phyloP scores from a whole-genome alignment of 2,329 filamentous ascomycete genomes.

The Calonectria fujianensis region DNA sequence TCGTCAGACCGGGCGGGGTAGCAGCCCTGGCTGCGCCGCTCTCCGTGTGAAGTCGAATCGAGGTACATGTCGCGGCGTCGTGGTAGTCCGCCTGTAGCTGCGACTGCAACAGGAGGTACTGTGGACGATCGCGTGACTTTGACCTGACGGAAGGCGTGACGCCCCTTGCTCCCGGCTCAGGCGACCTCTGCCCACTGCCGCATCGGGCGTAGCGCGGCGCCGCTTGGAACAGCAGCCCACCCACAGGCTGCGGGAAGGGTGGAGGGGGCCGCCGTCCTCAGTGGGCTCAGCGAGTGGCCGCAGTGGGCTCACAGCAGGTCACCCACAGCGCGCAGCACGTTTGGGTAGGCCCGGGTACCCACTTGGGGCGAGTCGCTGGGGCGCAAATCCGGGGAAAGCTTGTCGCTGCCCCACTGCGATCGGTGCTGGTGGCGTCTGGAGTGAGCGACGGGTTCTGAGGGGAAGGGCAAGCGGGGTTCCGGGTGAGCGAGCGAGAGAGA shows the following conservation, averaged over 20 bases:
- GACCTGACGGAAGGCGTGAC: slow-evolving; percentile 57
- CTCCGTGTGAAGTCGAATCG: slow-evolving; percentile 41
- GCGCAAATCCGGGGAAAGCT: slow-evolving; percentile 61
- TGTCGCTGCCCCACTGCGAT: slow-evolving; percentile 56
- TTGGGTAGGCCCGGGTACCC: slow-evolving; percentile 46
- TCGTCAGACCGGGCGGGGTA: slow-evolving; percentile 68
- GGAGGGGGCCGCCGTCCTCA: background rate
- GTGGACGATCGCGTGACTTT: slow-evolving; percentile 57
- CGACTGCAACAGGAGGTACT: slow-evolving; percentile 38
- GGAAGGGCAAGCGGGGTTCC: slow-evolving; percentile 35
- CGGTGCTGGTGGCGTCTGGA: slow-evolving; percentile 51
- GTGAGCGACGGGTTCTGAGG: slow-evolving; percentile 45
- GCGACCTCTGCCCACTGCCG: slow-evolving; percentile 50
- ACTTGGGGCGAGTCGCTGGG: slow-evolving; percentile 46
- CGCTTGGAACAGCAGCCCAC: slow-evolving; percentile 35
- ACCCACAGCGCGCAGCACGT: slow-evolving; percentile 45
- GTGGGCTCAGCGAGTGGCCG: slow-evolving; percentile 20
- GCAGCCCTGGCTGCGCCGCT: slow-evolving; percentile 51
- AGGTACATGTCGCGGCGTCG: slow-evolving; percentile 30
- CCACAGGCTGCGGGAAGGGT: slow-evolving; percentile 35
- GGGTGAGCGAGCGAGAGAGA: background rate
- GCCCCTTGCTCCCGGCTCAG: slow-evolving; percentile 54
- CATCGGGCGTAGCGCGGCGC: slow-evolving; percentile 50
- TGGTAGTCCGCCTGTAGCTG: slow-evolving; percentile 30
- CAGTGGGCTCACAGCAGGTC: slow-evolving; percentile 37